Conservation (phyloP, 2,329 filamentous ascomycete species). For the Colletotrichum lindemuthianum region DNA sequence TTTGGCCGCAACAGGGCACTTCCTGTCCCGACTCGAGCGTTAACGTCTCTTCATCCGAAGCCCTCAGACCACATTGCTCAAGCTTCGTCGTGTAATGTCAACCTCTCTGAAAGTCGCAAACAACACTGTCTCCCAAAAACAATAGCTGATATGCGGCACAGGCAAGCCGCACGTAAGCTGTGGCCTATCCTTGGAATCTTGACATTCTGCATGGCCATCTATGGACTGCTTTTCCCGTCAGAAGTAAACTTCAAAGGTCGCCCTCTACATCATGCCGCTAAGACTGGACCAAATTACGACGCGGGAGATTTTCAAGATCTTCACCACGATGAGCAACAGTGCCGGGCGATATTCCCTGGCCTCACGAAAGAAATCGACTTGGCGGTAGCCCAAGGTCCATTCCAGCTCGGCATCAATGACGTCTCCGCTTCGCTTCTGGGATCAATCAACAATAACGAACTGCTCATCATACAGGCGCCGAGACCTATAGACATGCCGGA, state of each 20-base stretch:
- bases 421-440: slow-evolving; percentile 49
- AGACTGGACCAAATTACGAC: background rate
- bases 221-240: background rate
- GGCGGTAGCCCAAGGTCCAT: slow-evolving; percentile 55
- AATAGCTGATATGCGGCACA: slow-evolving; percentile 15
- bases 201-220: slow-evolving; percentile 2
- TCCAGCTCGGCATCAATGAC: slow-evolving; percentile 47
- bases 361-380: slow-evolving; percentile 58
- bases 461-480: slow-evolving; percentile 57
- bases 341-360: slow-evolving; percentile 55
- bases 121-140: background rate
- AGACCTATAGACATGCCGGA: slow-evolving; percentile 51
- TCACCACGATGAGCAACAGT: slow-evolving; percentile 55
- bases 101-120: background rate
- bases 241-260: background rate
- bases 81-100: background rate
- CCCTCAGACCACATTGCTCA: background rate
- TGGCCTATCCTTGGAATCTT: slow-evolving; percentile 14
- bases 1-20: slow-evolving; percentile 3
- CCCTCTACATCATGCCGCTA: background rate
- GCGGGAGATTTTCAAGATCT: slow-evolving; percentile 42
- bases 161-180: slow-evolving; percentile 8
- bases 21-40: no score
- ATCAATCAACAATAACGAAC: slow-evolving; percentile 44
- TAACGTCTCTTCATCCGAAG: background rate